These are phyloP conservation scores for Pistacia vera DNA, from an alignment of 345 rosid genomes.

Conservation along the genomic window DNA sequence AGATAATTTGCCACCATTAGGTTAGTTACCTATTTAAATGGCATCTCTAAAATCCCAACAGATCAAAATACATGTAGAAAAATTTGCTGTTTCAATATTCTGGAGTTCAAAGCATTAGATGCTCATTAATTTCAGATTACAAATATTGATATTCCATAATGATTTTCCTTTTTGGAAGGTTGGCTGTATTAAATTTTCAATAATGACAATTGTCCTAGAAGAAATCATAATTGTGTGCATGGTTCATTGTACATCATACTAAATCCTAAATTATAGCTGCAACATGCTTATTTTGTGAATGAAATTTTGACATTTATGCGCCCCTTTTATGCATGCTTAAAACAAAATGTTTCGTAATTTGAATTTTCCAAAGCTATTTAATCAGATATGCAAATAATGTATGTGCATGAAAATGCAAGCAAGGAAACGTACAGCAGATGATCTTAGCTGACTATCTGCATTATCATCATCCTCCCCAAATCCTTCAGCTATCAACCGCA, in stretches of 20 bases:
- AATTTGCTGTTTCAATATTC: neutral
- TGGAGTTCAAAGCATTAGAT: neutral
- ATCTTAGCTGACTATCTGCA: conserved; percentile 86
- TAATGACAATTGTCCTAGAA: neutral
- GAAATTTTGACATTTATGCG: conserved; percentile 1
- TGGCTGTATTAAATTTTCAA: neutral
- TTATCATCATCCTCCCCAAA: conserved; percentile 91
- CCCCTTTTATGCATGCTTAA: neutral
- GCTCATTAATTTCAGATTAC: neutral
- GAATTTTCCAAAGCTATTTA: neutral
- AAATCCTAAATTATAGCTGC: neutral
- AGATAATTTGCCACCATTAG: conserved; percentile 1
- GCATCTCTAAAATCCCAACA: neutral
- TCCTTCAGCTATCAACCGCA: conserved; percentile 97
- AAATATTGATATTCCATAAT: neutral
- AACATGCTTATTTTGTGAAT: neutral
- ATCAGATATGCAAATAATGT: neutral
- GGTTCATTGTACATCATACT: neutral
- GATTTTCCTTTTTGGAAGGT: neutral
- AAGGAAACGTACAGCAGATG: conserved; percentile 81
- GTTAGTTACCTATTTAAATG: neutral
- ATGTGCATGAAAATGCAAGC: conserved; percentile 5
- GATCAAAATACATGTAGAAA: neutral
- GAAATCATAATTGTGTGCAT: neutral
- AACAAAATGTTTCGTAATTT: neutral